phyloP scores from a whole-genome alignment of 2,329 filamentous ascomycete species.

The Diaporthe capsici region DNA sequence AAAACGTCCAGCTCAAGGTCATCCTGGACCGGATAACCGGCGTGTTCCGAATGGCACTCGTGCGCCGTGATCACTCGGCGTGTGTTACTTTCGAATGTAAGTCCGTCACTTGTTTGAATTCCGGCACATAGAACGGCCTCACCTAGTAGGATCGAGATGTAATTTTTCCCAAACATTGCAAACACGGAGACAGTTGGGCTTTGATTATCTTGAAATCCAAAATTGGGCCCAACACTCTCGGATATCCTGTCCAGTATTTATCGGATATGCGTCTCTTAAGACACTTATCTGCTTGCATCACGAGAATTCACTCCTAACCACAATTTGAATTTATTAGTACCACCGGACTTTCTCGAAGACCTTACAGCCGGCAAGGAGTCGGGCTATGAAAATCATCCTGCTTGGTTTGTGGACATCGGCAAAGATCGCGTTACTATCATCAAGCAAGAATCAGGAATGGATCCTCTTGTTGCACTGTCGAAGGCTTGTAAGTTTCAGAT shows the following conservation, averaged over 20 bases:
- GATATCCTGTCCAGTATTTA: too few relatives aligned
- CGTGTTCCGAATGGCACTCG: slow-evolving; percentile 1
- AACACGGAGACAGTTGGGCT: too few relatives aligned
- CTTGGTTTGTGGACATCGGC: not conserved
- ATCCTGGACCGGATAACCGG: not conserved
- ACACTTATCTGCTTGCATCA: not conserved
- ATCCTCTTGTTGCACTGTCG: not conserved
- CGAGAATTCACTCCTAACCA: not conserved
- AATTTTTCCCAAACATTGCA: too few relatives aligned
- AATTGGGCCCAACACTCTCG: too few relatives aligned
- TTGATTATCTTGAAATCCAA: too few relatives aligned
- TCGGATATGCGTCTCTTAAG: too few relatives aligned
- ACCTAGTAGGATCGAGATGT: too few relatives aligned
- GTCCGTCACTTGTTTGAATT: not conserved
- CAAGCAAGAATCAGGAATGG: not conserved
- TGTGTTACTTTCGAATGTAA: slow-evolving; percentile 15
- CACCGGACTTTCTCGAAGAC: not conserved
- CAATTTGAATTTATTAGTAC: not conserved
- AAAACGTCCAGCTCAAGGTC: not conserved
- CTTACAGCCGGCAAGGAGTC: not conserved
- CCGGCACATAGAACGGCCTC: not conserved
- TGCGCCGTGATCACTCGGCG: slow-evolving; percentile 1
- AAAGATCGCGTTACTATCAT: not conserved
- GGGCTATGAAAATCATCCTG: not conserved
- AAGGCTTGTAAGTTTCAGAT: not conserved